These are phyloP conservation scores for Quercus phellos DNA, from an alignment of 331 rosid genomes.

Conservation along the genomic window DNA sequence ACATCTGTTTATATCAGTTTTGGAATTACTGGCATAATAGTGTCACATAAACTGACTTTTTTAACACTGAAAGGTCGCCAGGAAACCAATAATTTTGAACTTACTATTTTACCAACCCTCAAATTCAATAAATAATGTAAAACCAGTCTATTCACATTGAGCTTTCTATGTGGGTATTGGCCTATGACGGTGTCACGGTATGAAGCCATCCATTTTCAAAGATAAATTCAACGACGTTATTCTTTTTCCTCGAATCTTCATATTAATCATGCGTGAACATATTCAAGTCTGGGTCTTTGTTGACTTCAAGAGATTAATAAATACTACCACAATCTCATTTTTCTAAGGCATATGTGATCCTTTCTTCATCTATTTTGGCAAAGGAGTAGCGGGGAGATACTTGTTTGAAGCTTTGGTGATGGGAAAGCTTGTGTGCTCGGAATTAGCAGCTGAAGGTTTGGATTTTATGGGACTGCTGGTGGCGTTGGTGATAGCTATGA, in stretches of 20 bases:
- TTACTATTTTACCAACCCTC: no score
- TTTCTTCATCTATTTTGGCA: not conserved
- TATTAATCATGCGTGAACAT: no score
- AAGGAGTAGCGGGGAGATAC: not conserved
- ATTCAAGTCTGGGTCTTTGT: not conserved
- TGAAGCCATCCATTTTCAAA: no score
- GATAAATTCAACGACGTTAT: not conserved
- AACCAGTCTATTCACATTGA: no score
- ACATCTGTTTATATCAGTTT: no score
- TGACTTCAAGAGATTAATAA: not conserved
- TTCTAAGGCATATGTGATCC: not conserved
- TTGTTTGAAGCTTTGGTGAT: not conserved
- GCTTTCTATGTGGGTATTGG: no score
- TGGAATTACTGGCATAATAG: no score
- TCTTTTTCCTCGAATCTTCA: not conserved
- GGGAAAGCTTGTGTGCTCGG: constrained; percentile 44
- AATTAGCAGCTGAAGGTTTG: constrained; percentile 17
- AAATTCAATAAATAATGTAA: no score
- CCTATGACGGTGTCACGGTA: no score
- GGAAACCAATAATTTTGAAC: no score
- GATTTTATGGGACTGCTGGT: constrained; percentile 38
- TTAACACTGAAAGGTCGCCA: no score
- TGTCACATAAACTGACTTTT: no score
- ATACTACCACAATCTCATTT: not conserved
- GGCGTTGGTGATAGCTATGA: constrained; percentile 53